Base-by-base conservation (phyloP, 441 rosid genomes). In the Jatropha multifida region DNA sequence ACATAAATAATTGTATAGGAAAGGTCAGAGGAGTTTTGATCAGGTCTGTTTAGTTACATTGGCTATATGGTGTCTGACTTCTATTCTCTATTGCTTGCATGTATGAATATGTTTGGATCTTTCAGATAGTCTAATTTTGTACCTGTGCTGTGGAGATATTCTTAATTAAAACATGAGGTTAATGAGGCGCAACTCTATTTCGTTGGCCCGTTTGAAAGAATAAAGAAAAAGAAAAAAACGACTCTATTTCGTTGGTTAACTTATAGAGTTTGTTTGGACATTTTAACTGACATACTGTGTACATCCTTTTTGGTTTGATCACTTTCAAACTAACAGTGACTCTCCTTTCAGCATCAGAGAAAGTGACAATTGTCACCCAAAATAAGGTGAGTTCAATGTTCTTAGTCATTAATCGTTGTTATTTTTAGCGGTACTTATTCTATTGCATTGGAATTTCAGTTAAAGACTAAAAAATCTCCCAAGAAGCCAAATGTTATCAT, bases 261-360 rank as follows among this genome's bases (percentile, higher is more conserved):
- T 18, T 49, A 0, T 32, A 71, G 55, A 65, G 23, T 20, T n/a
- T 78, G 58, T 70, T 62, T 14, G 58, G 40, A 55, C 13, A 18
- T 65, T 54, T 64, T 48, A 41, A n/a, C 52, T 18, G 42, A 64
- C 32, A 12, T 64, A 37, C 32, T 10, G 8, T 55, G 26, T 46
- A 17, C 11, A 38, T 68, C 26, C 32, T 58, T 68, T 70, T 66
- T 65, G 38, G 62, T 54, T 49, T 65, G 46, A 64, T 67, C 44
- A 62, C 72, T 75, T 84, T 74, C 62, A 51, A 74, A 73, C 72
- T 86, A 72, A 83, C 76, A 64, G 26, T 54, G 32, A 20, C 41
- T 69, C 81, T 52, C 80, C 74, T 73, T 79, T 77, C 87, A 96
- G 97, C 84, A 85, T 75, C 82, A 73, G 83, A 75, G 75, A 90